A percentile compares a stretch with the other conserved stretches of the same genome.
Conservation (phyloP, 1,284 basidiomycete genomes). For the Moesziomyces globuligerus region DNA sequence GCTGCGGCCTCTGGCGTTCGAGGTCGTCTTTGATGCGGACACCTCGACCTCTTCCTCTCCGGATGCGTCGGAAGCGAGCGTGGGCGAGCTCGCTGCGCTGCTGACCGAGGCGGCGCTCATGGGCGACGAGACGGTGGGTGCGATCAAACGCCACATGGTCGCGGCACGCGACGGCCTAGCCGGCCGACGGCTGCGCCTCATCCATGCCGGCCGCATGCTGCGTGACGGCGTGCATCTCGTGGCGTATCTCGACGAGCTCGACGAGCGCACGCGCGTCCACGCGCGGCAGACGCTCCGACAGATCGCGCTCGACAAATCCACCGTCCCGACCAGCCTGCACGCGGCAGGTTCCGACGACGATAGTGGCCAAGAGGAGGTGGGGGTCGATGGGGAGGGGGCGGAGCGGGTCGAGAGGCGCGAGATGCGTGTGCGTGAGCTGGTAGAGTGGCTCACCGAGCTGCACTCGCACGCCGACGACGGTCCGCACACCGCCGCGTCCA, state of each 20-base stretch:
- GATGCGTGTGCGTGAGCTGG: conserved; percentile 20
- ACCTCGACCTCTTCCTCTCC: too few relatives aligned
- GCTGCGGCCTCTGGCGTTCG: conserved; percentile 3
- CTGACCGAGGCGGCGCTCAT: conserved; percentile 9
- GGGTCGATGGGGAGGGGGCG: not conserved
- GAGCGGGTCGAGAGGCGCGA: conserved; percentile 17
- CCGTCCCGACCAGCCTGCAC: not conserved
- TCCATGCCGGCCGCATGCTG: conserved; percentile 50
- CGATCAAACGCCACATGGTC: conserved; percentile 11
- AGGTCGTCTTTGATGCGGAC: conserved; percentile 23
- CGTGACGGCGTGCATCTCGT: conserved; percentile 48
- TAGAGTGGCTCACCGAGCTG: conserved; percentile 9
- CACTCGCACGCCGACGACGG: not conserved
- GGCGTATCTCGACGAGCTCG: conserved; percentile 44
- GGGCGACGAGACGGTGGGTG: conserved; percentile 22
- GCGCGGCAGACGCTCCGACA: conserved; percentile 19
- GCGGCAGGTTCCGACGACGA: conserved; percentile 8
- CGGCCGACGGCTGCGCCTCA: conserved; percentile 33
- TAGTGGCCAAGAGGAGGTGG: not conserved
- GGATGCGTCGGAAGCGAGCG: not conserved
- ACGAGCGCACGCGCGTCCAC: conserved; percentile 19
- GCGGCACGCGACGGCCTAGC: conserved; percentile 1
- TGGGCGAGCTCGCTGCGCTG: not conserved
- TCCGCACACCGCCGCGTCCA: not conserved
- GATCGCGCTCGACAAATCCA: conserved; percentile 8